phyloP scores from a whole-genome alignment of 371 early-diverging fungal genomes.

The Mucor lusitanicus region DNA sequence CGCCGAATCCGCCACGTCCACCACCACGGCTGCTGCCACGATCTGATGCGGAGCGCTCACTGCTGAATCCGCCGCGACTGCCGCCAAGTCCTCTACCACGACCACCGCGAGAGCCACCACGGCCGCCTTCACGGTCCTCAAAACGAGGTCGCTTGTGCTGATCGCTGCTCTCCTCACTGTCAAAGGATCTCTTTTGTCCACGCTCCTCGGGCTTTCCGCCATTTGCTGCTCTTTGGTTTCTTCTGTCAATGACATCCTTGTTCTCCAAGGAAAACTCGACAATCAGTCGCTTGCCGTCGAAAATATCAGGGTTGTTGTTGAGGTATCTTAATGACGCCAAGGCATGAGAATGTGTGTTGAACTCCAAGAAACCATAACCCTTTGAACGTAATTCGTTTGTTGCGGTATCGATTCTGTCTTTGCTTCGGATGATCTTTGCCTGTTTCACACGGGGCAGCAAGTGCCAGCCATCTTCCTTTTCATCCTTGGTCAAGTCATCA shows the following conservation, averaged over 20 bases:
- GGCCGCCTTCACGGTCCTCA: slow-evolving; percentile 28
- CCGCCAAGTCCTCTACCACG: not conserved
- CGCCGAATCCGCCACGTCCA: slow-evolving; percentile 38
- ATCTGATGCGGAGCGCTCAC: slow-evolving; percentile 47
- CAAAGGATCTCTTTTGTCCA: slow-evolving; percentile 8
- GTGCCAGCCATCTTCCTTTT: slow-evolving; percentile 77
- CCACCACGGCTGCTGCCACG: slow-evolving; percentile 45
- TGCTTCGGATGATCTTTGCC: slow-evolving; percentile 84
- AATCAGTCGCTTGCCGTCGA: slow-evolving; percentile 62
- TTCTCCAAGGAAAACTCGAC: slow-evolving; percentile 97
- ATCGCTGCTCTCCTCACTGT: not conserved
- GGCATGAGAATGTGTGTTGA: slow-evolving; percentile 84
- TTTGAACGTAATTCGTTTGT: slow-evolving; percentile 73
- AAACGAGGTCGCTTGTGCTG: slow-evolving; percentile 4
- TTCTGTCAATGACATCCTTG: slow-evolving; percentile 68
- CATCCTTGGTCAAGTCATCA: slow-evolving; percentile 68
- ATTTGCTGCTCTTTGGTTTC: slow-evolving; percentile 27
- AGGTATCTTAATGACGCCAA: slow-evolving; percentile 89
- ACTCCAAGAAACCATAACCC: slow-evolving; percentile 95
- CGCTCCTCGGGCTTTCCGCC: slow-evolving; percentile 32
- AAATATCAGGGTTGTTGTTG: slow-evolving; percentile 82
- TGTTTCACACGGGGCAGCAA: slow-evolving; percentile 68
- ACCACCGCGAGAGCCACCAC: slow-evolving; percentile 37
- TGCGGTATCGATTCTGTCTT: slow-evolving; percentile 73
- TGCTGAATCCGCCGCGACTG: slow-evolving; percentile 7